A percentile compares a stretch with the other conserved stretches of the same genome.
These are phyloP conservation scores for Pseudofabraea citricarpa DNA, from an alignment of 2,329 filamentous ascomycete species.

Conservation along the genomic window DNA sequence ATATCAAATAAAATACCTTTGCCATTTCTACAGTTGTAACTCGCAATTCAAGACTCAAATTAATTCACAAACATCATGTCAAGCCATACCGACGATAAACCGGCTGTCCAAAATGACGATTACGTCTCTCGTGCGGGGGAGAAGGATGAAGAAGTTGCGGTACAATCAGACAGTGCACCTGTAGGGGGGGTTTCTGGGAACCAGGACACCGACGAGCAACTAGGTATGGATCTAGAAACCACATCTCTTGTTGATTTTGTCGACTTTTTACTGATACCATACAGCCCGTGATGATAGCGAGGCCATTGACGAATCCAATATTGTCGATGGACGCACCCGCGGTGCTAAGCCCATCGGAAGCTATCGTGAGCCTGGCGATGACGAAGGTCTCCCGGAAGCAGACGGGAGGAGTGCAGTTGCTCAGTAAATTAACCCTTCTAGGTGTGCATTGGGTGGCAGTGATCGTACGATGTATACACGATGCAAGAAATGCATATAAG, in stretches of 20 bases:
- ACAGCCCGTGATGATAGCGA: slow-evolving; percentile 28
- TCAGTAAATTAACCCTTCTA: too few species aligned
- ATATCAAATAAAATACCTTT: too few species aligned
- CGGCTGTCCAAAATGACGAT: slow-evolving; percentile 21
- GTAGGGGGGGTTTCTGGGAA: slow-evolving; percentile 29
- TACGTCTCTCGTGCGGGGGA: slow-evolving; percentile 32
- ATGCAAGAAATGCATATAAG: too few species aligned
- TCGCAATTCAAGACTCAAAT: too few species aligned
- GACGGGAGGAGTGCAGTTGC: slow-evolving; percentile 12
- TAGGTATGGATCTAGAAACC: slow-evolving; percentile 21
- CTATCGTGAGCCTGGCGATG: slow-evolving; percentile 25
- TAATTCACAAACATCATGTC: too few species aligned
- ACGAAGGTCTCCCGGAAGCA: slow-evolving; percentile 19
- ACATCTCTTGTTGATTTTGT: not conserved
- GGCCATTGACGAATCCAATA: slow-evolving; percentile 27
- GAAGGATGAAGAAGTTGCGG: slow-evolving; percentile 22
- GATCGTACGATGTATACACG: too few species aligned
- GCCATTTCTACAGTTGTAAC: too few species aligned
- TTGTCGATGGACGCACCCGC: slow-evolving; percentile 24
- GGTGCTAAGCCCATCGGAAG: slow-evolving; percentile 19
- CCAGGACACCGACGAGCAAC: slow-evolving; percentile 29
- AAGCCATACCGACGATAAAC: too few species aligned
- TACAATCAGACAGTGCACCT: slow-evolving; percentile 27
- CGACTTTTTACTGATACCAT: not conserved
- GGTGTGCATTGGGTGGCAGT: too few species aligned